Conservation (phyloP, 2,329 filamentous ascomycete genomes). For the Nigrograna mackinnonii region DNA sequence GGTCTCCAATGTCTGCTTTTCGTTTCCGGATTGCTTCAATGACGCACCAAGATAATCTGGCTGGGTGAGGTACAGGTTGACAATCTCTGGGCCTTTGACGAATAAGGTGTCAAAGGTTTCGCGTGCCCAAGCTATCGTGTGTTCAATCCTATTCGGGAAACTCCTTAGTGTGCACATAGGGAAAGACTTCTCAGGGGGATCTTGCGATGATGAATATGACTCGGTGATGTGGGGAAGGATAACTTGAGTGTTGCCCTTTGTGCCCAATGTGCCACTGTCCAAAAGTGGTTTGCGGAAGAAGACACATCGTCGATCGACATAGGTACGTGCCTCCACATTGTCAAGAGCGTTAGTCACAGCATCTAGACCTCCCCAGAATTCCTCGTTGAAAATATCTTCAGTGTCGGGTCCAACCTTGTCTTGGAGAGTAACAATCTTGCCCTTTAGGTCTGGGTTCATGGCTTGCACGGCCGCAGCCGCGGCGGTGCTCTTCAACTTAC, state of each 20-base stretch:
- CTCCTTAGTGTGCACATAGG: constrained; percentile 97
- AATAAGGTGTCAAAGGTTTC: constrained; percentile 95
- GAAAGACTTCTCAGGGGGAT: constrained; percentile 97
- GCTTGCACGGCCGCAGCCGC: constrained; percentile 85
- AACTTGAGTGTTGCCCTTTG: constrained; percentile 98
- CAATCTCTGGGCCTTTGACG: constrained; percentile 89
- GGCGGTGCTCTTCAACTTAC: constrained; percentile 94
- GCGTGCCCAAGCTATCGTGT: constrained; percentile 97
- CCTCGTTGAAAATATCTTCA: constrained; percentile 90
- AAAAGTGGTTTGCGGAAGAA: constrained; percentile 98
- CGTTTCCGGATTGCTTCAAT: constrained; percentile 90
- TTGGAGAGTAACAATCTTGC: constrained; percentile 82
- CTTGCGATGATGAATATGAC: constrained; percentile 95
- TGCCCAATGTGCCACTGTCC: constrained; percentile 96
- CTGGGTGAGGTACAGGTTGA: constrained; percentile 91
- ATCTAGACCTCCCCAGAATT: constrained; percentile 85
- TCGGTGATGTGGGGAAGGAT: constrained; percentile 89
- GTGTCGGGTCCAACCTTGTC: constrained; percentile 92
- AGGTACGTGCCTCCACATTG: constrained; percentile 95
- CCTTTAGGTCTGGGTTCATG: constrained; percentile 92
- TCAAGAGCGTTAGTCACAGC: constrained; percentile 96
- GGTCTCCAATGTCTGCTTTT: constrained; percentile 90
- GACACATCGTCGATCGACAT: constrained; percentile 93
- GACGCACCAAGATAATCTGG: constrained; percentile 87
- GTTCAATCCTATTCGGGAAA: constrained; percentile 98